Base-by-base conservation (phyloP, 257 asterid genomes). In the Fraxinus anomala region DNA sequence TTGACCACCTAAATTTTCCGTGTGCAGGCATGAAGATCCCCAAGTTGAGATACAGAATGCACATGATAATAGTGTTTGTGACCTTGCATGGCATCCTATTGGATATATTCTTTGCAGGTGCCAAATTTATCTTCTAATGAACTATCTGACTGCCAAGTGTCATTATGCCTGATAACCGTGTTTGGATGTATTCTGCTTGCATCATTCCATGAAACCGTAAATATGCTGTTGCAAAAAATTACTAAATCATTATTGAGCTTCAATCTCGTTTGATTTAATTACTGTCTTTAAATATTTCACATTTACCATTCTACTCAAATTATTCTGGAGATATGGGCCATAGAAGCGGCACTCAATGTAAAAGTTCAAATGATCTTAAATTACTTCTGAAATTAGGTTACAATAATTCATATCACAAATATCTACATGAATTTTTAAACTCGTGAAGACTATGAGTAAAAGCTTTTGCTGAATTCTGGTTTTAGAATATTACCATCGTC, bases 21-120 rank as follows among this genome's bases (percentile, higher is more conserved):
- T 74, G 80, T 51, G 79, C 96, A 94, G 99, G 96, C 96, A 96
- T 80, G 99, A 96, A 80, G 87, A 87, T 74, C 99, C 99, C 37
- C 99, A 96, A 86, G 90, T 92, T 79, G 98, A 96, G 90, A 90
- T 96, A 69, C 83, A 88, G 75, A 93, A 88, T 83, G 99, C 96
- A 59, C 99, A 96, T 85, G 99, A 96, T 80, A 93, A 86, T 83
- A 91, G 99, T 81, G 98, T 96, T 26, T 96, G 97, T 93, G 99
- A 92, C 82, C 98, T 96, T 77, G 96, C 99, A 40, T 96, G 99
- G 99, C 99, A 96, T 90, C 99, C 99, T 34, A 93, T 89, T 36
- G 99, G 99, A 49, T 91, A 94, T 84, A 89, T 94, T 72, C 96
- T 94, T 75, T 91, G 98, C 98, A 94, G 99, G 99, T 94, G 77